Percentiles rank a stretch among this genome's conserved stretches.
phyloP scores from a whole-genome alignment of 179 eudicot genomes.

The Spergularia azorica region DNA sequence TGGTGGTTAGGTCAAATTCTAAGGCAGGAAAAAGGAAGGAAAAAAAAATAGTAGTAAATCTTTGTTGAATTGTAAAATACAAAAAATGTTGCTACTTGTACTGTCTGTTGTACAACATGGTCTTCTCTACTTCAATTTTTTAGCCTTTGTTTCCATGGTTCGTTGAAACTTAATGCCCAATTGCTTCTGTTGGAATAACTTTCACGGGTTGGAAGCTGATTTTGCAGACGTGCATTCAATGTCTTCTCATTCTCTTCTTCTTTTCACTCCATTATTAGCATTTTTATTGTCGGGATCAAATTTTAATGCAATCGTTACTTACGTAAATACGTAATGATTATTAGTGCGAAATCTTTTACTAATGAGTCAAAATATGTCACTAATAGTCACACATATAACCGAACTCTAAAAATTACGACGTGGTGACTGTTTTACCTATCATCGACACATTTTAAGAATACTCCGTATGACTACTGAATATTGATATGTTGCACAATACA shows the following conservation, averaged over 20 bases:
- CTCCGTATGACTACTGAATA: too few species aligned
- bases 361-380: too few species aligned
- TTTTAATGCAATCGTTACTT: too few species aligned
- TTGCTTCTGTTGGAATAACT: slow-evolving; percentile 25
- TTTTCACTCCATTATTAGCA: background rate
- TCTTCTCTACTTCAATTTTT: background rate
- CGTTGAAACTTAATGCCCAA: slow-evolving; percentile 23
- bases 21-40: slow-evolving; percentile 3
- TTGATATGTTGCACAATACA: too few species aligned
- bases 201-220: slow-evolving; percentile 25
- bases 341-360: too few species aligned
- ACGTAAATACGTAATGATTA: too few species aligned
- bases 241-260: background rate
- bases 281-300: too few species aligned
- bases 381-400: too few species aligned
- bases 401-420: too few species aligned
- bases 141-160: background rate
- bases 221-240: slow-evolving; percentile 26
- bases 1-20: slow-evolving; percentile 21
- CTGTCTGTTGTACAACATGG: background rate
- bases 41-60: background rate
- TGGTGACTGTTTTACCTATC: too few species aligned
- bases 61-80: background rate
- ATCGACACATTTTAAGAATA: too few species aligned
- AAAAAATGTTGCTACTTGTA: background rate